phyloP scores from a whole-genome alignment of 768 basidiomycete species.

The Tephrocybe sp. region DNA sequence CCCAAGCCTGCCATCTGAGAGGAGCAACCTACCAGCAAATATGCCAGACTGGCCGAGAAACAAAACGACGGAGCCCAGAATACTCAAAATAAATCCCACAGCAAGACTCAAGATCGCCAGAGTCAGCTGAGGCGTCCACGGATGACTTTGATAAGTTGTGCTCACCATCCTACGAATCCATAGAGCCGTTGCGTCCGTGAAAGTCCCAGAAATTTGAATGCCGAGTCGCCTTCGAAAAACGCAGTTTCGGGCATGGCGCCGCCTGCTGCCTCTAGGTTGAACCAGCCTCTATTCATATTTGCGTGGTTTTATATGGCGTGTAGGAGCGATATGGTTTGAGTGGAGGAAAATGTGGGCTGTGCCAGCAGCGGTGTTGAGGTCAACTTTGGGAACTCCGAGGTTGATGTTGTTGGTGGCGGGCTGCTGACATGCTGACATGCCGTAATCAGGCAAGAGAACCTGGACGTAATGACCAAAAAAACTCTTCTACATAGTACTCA shows the following conservation, averaged over 20 bases:
- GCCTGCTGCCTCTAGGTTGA: slow-evolving; percentile 75
- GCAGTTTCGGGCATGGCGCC: slow-evolving; percentile 71
- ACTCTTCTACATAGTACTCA: too few relatives aligned
- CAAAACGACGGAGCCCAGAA: slow-evolving; percentile 77
- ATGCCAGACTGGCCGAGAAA: slow-evolving; percentile 66
- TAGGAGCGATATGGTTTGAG: slow-evolving; percentile 6
- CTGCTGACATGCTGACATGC: slow-evolving; percentile 4
- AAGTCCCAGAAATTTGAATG: slow-evolving; percentile 78
- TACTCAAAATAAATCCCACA: slow-evolving; percentile 75
- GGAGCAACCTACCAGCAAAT: slow-evolving; percentile 67
- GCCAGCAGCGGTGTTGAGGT: slow-evolving; percentile 31
- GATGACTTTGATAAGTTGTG: background rate
- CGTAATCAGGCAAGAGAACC: slow-evolving; percentile 13
- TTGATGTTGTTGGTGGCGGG: background rate
- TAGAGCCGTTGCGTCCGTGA: slow-evolving; percentile 82
- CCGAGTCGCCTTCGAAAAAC: slow-evolving; percentile 88
- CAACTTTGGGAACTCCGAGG: background rate
- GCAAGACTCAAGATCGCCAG: slow-evolving; percentile 47
- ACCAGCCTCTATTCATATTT: slow-evolving; percentile 74
- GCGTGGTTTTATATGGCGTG: background rate
- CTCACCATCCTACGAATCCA: slow-evolving; percentile 84
- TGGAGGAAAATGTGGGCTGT: slow-evolving; percentile 22
- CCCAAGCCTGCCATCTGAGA: background rate
- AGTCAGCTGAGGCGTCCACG: background rate
- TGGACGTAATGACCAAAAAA: too few relatives aligned